Evolutionary conservation across 441 rosid species (phyloP).

Genomic region (Hura crepitans): DNA sequence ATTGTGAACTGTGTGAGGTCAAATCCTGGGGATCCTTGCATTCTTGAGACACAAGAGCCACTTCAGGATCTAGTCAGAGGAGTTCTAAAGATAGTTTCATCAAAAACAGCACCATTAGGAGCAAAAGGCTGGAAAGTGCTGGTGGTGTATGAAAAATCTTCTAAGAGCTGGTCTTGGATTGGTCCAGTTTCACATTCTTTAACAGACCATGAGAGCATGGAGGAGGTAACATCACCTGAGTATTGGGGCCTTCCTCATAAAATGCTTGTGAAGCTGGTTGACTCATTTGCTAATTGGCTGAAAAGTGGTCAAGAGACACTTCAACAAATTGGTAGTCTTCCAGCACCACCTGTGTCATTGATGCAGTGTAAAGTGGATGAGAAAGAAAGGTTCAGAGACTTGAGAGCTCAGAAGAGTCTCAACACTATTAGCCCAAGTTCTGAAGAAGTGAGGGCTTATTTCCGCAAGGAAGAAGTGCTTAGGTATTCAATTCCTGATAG

Average conservation of each 20-base stretch:
- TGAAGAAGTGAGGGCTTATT: slow-evolving; percentile 89
- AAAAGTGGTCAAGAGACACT: slow-evolving; percentile 95
- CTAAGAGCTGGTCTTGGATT: slow-evolving; percentile 91
- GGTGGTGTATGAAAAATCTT: slow-evolving; percentile 67
- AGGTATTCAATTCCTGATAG: slow-evolving; percentile 98
- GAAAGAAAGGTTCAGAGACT: slow-evolving; percentile 96
- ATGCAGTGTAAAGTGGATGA: slow-evolving; percentile 85
- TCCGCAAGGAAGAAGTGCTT: slow-evolving; percentile 83
- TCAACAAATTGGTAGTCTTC: slow-evolving; percentile 94
- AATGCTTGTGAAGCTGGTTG: slow-evolving; percentile 95
- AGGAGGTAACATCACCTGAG: slow-evolving; percentile 95
- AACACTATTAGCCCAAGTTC: slow-evolving; percentile 76
- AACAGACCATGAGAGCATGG: slow-evolving; percentile 61
- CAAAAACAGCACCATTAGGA: slow-evolving; percentile 96
- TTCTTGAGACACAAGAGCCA: slow-evolving; percentile 92
- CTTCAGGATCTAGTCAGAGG: slow-evolving; percentile 96
- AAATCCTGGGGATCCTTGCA: slow-evolving; percentile 93
- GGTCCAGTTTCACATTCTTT: slow-evolving; percentile 61
- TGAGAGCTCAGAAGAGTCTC: slow-evolving; percentile 98
- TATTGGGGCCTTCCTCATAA: slow-evolving; percentile 93
- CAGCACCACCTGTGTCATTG: slow-evolving; percentile 84
- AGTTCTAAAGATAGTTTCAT: slow-evolving; percentile 78
- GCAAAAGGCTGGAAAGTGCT: slow-evolving; percentile 97
- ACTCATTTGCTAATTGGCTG: slow-evolving; percentile 97
- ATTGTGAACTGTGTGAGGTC: slow-evolving; percentile 80